Evolutionary conservation across 2,329 filamentous ascomycete genomes (phyloP).

Genomic region (Diaporthe batatas): DNA sequence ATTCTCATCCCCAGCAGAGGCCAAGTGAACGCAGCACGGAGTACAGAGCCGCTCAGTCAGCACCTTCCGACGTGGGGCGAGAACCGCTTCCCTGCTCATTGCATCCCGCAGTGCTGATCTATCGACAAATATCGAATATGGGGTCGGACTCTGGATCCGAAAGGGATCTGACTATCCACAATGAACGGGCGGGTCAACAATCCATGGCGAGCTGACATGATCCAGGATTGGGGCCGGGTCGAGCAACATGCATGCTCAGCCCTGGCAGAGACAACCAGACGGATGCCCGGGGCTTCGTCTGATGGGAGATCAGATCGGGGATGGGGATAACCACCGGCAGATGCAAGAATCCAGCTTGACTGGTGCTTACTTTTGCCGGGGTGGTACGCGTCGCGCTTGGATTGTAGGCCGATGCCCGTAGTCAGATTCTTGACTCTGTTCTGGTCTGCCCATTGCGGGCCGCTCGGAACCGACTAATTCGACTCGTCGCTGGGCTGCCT

Average conservation of each 20-base stretch:
- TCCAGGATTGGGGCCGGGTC: constrained; percentile 5
- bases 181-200: constrained; percentile 1
- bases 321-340: constrained; percentile 11
- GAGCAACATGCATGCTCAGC: constrained; percentile 19
- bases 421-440: constrained; percentile 1
- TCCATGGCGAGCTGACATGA: constrained; percentile 27
- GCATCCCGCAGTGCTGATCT: constrained; percentile 18
- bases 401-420: not conserved
- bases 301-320: constrained; percentile 11
- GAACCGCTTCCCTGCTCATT: not conserved
- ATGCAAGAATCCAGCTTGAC: not conserved
- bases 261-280: constrained; percentile 14
- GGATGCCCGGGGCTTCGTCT: not conserved
- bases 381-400: constrained; percentile 9
- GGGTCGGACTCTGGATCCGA: constrained; percentile 16
- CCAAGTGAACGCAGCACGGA: not conserved
- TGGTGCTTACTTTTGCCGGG: constrained; percentile 16
- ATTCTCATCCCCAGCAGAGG: not conserved
- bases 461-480: not conserved
- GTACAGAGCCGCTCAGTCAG: not conserved
- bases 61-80: not conserved
- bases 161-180: constrained; percentile 24
- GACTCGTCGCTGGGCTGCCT: constrained; percentile 2
- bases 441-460: too few relatives aligned
- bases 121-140: constrained; percentile 27